Evolutionary conservation across 108 stramenopile genomes (phyloP), one percentile per base, ranked within the genome.

Genomic region (Aurantiochytrium sp.): DNA sequence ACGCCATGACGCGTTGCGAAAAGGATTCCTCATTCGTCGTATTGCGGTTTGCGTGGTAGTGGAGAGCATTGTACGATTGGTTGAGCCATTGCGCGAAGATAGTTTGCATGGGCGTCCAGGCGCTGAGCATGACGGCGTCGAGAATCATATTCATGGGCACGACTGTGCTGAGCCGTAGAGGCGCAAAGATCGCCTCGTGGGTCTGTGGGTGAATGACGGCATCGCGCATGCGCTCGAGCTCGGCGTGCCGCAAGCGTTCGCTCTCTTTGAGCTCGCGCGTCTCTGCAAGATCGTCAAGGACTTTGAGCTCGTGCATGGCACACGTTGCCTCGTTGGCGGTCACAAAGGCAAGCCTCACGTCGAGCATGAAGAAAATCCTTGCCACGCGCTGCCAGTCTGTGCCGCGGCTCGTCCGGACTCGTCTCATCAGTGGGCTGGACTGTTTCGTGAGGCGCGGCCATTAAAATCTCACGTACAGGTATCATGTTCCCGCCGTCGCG

Each of bases 81-180:
- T 87, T 87, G 0, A 87, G 87, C 53, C 53, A 53, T 55, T 87
- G 87, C 28, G 87, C 87, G 5, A 53, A 25, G 18, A 57, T 29
- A 0, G 58, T 58, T 29, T 87, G 87, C 6, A 23, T 28, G 5
- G 57, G 57, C 55, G 57, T 43, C 18, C 57, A 28, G 29, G 87
- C 87, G 53, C 53, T 58, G 4, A 87, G 49, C 87, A 87, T 87
- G 87, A 87, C 5, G 35, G 28, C 49, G 28, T 87, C 87, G 5
- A 87, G 87, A 51, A 57, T 18, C 87, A 87, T 87, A 29, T 87
- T 87, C 58, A 57, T 42, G 87, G 87, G 87, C 87, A 87, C 87
- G 42, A 87, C 28, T 14, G 16, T 57, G 87, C 53, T 57, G 14
- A 87, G 87, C 16, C 87, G 87, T 12, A 87, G 87, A 12, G 73